Evolutionary conservation across 805 yeast genomes (phyloP).

Genomic region (Schwanniomyces vanrijiae): DNA sequence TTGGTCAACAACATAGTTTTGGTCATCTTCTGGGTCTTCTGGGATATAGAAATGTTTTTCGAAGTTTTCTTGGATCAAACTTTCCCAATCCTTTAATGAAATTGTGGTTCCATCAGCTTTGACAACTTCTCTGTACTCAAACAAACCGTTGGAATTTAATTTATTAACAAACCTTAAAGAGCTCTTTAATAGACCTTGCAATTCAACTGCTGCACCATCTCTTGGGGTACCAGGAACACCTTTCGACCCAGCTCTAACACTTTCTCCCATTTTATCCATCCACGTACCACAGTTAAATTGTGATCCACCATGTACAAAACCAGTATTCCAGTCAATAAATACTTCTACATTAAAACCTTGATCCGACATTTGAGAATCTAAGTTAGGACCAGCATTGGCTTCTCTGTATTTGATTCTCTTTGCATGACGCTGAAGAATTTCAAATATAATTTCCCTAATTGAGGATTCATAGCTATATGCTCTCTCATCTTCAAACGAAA

Average conservation of each 20-base stretch:
- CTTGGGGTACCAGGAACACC: slow-evolving; percentile 98
- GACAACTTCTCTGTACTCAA: slow-evolving; percentile 56
- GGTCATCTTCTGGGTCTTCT: slow-evolving; percentile 57
- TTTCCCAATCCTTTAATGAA: slow-evolving; percentile 70
- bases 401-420: slow-evolving; percentile 84
- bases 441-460: slow-evolving; percentile 76
- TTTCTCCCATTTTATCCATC: slow-evolving; percentile 99
- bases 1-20: slow-evolving; percentile 58
- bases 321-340: slow-evolving; percentile 84
- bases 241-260: slow-evolving; percentile 72
- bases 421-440: slow-evolving; percentile 86
- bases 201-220: slow-evolving; percentile 95
- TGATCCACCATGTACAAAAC: slow-evolving; percentile 87
- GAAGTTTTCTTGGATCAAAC: slow-evolving; percentile 65
- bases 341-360: slow-evolving; percentile 88
- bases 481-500: slow-evolving; percentile 63
- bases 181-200: slow-evolving; percentile 85
- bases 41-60: slow-evolving; percentile 83
- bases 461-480: slow-evolving; percentile 76
- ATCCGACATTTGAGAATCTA: slow-evolving; percentile 90
- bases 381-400: slow-evolving; percentile 87
- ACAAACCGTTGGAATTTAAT: slow-evolving; percentile 53
- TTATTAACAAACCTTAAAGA: slow-evolving; percentile 75
- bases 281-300: slow-evolving; percentile 96
- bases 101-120: slow-evolving; percentile 59